Evolutionary conservation across 495 filamentous ascomycete species (phyloP).

Genomic region (Xylaria intraflava): DNA sequence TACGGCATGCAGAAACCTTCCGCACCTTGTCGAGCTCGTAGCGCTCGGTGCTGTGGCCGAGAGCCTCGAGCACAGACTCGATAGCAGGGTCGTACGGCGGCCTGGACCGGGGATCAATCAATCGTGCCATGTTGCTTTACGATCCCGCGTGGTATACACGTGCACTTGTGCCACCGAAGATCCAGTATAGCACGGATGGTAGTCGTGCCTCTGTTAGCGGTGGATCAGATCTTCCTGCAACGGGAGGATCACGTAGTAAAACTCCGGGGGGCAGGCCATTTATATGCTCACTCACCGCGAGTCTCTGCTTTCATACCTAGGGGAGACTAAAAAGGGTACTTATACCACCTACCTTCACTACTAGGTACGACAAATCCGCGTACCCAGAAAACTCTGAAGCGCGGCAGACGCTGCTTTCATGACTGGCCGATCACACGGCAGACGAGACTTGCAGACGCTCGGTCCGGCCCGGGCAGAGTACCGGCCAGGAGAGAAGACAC

Average conservation of each 20-base stretch:
- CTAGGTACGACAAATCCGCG: slow-evolving; percentile 2
- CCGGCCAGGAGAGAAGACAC: slow-evolving; percentile 1
- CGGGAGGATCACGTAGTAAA: not conserved
- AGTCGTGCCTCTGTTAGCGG: not conserved
- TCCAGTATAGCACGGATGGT: not conserved
- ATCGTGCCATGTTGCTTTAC: slow-evolving; percentile 18
- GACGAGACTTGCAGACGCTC: slow-evolving; percentile 9
- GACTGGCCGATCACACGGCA: slow-evolving; percentile 5
- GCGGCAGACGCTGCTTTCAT: slow-evolving; percentile 4
- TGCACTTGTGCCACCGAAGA: not conserved
- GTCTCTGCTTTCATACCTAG: not conserved
- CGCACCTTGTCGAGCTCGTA: slow-evolving; percentile 28
- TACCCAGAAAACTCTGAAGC: slow-evolving; percentile 7
- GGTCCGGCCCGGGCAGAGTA: slow-evolving; percentile 7
- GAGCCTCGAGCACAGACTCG: slow-evolving; percentile 18
- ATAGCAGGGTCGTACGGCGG: slow-evolving; percentile 28
- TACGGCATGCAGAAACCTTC: slow-evolving; percentile 23
- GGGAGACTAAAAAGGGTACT: not conserved
- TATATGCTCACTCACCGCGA: slow-evolving; percentile 2
- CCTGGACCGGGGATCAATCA: slow-evolving; percentile 25
- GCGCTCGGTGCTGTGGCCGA: slow-evolving; percentile 19
- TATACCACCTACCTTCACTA: no score
- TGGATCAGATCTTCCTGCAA: not conserved
- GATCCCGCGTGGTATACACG: not conserved
- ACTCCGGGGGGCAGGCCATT: not conserved